These are phyloP conservation scores for Aleurites moluccanus DNA, from an alignment of 441 rosid genomes.

Conservation along the genomic window DNA sequence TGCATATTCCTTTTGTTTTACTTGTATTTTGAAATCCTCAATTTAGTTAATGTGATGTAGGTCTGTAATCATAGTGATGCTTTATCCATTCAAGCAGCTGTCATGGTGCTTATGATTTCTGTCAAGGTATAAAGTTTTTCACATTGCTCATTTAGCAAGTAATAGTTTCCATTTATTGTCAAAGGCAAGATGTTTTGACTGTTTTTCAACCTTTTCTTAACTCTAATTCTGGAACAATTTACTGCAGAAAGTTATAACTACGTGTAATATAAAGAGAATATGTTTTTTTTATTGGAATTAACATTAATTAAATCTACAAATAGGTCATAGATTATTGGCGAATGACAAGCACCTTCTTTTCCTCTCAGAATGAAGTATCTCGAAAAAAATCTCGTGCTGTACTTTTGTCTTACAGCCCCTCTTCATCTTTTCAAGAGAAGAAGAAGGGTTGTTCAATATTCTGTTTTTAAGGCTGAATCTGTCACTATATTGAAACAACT, in stretches of 20 bases:
- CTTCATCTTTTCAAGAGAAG: too few species aligned
- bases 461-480: not conserved
- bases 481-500: not conserved
- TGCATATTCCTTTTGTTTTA: not conserved
- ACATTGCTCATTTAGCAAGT: not conserved
- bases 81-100: slow-evolving; percentile 2
- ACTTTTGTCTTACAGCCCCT: too few species aligned
- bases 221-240: not conserved
- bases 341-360: not conserved
- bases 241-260: not conserved
- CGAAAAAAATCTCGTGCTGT: not conserved
- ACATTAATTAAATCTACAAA: not conserved
- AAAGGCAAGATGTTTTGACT: not conserved
- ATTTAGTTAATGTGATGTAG: not conserved
- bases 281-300: too few species aligned
- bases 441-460: too few species aligned
- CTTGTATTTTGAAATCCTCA: not conserved
- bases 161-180: not conserved
- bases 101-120: slow-evolving; percentile 5
- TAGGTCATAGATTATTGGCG: not conserved
- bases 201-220: not conserved
- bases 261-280: not conserved
- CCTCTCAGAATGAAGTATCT: not conserved
- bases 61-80: not conserved
- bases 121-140: not conserved